Evolutionary conservation across 805 yeast genomes (phyloP).

Genomic region (Metschnikowia anglica): DNA sequence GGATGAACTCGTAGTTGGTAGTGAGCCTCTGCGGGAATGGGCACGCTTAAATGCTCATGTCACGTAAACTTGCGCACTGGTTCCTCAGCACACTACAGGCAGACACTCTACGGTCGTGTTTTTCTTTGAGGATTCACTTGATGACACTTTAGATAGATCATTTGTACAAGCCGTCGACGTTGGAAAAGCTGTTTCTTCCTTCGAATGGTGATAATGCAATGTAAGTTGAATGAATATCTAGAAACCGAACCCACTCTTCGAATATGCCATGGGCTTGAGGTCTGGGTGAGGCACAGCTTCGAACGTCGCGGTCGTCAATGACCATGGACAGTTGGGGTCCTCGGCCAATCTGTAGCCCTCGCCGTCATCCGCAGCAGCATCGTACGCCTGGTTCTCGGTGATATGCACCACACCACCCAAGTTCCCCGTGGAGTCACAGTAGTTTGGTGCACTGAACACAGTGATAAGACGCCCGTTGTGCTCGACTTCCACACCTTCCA

Average conservation of each 20-base stretch:
- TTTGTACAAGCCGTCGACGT: neutral
- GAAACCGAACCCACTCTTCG: slow-evolving; percentile 45
- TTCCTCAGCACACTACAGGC: too few relatives aligned
- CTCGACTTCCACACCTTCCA: slow-evolving; percentile 85
- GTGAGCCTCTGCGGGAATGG: too few relatives aligned
- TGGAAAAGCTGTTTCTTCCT: too few relatives aligned
- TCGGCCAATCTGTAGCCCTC: slow-evolving; percentile 39
- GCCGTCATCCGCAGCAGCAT: slow-evolving; percentile 45
- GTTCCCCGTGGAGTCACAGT: slow-evolving; percentile 91
- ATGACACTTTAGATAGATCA: too few relatives aligned
- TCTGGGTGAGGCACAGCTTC: slow-evolving; percentile 88
- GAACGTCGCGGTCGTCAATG: slow-evolving; percentile 58
- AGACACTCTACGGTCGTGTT: too few relatives aligned
- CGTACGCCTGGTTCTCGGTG: slow-evolving; percentile 44
- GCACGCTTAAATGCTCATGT: too few relatives aligned
- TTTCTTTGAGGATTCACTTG: too few relatives aligned
- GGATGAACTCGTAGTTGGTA: too few relatives aligned
- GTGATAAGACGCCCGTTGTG: slow-evolving; percentile 86
- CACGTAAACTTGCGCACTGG: too few relatives aligned
- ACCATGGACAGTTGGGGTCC: slow-evolving; percentile 45
- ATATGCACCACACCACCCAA: slow-evolving; percentile 86
- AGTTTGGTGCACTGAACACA: slow-evolving; percentile 97
- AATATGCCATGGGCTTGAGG: slow-evolving; percentile 91
- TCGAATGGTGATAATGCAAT: neutral
- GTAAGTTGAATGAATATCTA: slow-evolving; percentile 12